These are phyloP conservation scores for Phoma sp. DNA, from an alignment of 2,329 filamentous ascomycete species.

Conservation along the genomic window DNA sequence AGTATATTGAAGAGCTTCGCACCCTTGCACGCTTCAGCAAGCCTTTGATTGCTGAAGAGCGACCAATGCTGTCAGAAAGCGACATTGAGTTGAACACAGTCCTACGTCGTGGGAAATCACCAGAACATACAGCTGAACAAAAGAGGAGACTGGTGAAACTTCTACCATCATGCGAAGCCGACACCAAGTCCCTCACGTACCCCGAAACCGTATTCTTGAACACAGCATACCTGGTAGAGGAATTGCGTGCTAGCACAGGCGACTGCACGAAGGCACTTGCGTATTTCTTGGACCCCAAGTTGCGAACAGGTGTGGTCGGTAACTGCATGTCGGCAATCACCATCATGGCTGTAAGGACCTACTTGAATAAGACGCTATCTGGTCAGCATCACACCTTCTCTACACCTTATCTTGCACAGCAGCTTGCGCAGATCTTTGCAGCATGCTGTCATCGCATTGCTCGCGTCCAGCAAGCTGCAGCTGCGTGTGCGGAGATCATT, in stretches of 20 bases:
- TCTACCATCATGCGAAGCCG: slow-evolving; percentile 75
- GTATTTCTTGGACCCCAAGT: slow-evolving; percentile 94
- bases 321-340: slow-evolving; percentile 68
- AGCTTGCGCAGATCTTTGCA: slow-evolving; percentile 84
- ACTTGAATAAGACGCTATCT: slow-evolving; percentile 75
- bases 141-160: slow-evolving; percentile 78
- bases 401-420: slow-evolving; percentile 87
- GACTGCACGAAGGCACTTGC: slow-evolving; percentile 88
- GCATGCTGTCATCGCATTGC: slow-evolving; percentile 93
- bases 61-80: slow-evolving; percentile 88
- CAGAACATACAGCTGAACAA: slow-evolving; percentile 77
- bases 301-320: slow-evolving; percentile 65
- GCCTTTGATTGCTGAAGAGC: slow-evolving; percentile 84
- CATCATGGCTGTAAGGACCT: slow-evolving; percentile 76
- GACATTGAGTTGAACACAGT: slow-evolving; percentile 97
- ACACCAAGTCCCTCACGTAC: slow-evolving; percentile 84
- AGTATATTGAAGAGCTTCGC: slow-evolving; percentile 76
- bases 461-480: slow-evolving; percentile 86
- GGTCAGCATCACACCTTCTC: slow-evolving; percentile 79
- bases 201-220: slow-evolving; percentile 92
- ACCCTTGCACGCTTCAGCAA: slow-evolving; percentile 86
- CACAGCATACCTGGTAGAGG: slow-evolving; percentile 87
- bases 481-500: slow-evolving; percentile 82
- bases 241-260: slow-evolving; percentile 80
- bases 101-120: slow-evolving; percentile 81